phyloP scores from a whole-genome alignment of 352 stramenopile genomes.

The Phytophthora sojae region DNA sequence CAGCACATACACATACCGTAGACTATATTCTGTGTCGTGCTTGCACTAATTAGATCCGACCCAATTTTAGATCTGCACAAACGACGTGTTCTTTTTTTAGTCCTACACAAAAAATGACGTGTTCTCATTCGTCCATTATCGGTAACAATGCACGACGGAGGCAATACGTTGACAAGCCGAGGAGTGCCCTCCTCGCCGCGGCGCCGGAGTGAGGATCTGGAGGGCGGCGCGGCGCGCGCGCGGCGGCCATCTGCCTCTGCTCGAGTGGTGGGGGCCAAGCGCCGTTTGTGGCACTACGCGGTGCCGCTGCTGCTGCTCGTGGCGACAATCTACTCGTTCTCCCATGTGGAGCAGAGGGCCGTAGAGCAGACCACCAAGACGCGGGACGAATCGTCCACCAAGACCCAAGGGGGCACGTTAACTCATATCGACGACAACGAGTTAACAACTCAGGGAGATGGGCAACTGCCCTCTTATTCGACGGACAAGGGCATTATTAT shows the following conservation, averaged over 20 bases:
- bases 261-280: not conserved
- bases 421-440: constrained; percentile 4
- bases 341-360: not conserved
- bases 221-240: constrained; percentile 1
- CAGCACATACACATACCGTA: too few relatives aligned
- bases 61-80: too few relatives aligned
- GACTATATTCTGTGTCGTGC: too few relatives aligned
- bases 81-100: not conserved
- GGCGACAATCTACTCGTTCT: constrained; percentile 13
- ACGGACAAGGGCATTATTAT: constrained; percentile 49
- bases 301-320: constrained; percentile 20
- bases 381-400: constrained; percentile 2
- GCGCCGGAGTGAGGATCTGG: constrained; percentile 9
- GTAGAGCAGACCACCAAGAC: constrained; percentile 1
- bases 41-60: too few relatives aligned
- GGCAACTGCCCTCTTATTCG: not conserved
- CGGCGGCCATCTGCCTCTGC: not conserved
- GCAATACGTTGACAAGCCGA: constrained; percentile 29
- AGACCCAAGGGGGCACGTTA: not conserved
- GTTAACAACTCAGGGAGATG: constrained; percentile 6
- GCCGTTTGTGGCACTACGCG: constrained; percentile 26
- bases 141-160: constrained; percentile 20
- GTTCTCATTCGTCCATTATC: constrained; percentile 1
- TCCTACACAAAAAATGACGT: not conserved
- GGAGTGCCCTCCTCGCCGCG: not conserved